phyloP scores from a whole-genome alignment of 2,329 filamentous ascomycete genomes.

The Sporothrix sp. region DNA sequence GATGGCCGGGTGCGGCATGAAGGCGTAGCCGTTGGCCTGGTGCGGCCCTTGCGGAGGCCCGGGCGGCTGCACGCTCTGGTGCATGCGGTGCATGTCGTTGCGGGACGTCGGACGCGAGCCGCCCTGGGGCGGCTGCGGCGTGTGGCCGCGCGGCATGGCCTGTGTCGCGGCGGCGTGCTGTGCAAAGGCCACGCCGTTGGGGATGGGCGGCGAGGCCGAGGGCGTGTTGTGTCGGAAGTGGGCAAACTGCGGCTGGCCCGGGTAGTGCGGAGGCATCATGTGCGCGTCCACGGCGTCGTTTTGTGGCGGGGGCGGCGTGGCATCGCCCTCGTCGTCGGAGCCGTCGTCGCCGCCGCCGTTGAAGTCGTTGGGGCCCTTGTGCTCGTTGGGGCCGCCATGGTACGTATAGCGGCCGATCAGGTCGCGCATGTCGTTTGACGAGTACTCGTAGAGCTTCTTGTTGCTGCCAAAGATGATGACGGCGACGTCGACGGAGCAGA shows the following conservation, averaged over 20 bases:
- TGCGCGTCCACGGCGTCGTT: constrained; percentile 49
- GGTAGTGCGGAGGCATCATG: constrained; percentile 62
- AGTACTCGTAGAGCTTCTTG: constrained; percentile 98
- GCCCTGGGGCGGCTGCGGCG: constrained; percentile 69
- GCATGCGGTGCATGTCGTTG: constrained; percentile 66
- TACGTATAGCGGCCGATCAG: constrained; percentile 83
- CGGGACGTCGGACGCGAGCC: constrained; percentile 71
- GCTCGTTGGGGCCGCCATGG: constrained; percentile 86
- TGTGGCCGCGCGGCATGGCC: constrained; percentile 55
- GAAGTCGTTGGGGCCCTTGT: constrained; percentile 92
- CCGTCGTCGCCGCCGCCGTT: constrained; percentile 83
- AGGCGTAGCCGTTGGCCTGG: constrained; percentile 60
- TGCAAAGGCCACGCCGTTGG: constrained; percentile 62
- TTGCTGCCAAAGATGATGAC: constrained; percentile 98
- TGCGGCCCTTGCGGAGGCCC: constrained; percentile 25
- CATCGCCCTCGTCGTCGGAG: constrained; percentile 61
- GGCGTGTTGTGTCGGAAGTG: constrained; percentile 75
- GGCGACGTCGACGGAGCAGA: constrained; percentile 96
- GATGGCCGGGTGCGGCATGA: constrained; percentile 76
- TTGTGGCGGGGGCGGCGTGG: constrained; percentile 61
- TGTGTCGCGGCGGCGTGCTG: constrained; percentile 34
- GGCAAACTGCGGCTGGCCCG: constrained; percentile 58
- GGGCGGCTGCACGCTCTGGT: constrained; percentile 60
- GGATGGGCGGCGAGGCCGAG: constrained; percentile 80
- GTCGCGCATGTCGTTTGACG: constrained; percentile 85